A percentile compares a stretch with the other conserved stretches of the same genome.
Evolutionary conservation across 805 yeast genomes (phyloP).

Genomic region (Nakazawaea molendinolei): DNA sequence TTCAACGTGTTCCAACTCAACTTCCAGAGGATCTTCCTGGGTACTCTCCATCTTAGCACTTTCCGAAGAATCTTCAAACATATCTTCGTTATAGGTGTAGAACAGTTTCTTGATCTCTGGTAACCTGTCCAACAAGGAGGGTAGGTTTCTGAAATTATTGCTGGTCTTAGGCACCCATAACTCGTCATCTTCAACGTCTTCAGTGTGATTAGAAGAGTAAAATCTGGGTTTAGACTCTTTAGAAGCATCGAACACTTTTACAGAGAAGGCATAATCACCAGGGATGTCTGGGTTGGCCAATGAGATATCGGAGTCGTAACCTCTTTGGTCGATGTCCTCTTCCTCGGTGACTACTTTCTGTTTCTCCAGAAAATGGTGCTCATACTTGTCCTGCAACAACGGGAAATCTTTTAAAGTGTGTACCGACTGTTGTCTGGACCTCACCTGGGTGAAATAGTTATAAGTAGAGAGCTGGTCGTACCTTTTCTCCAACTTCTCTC

Average conservation of each 20-base stretch:
- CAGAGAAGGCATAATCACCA: conserved; percentile 41
- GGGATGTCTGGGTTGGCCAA: conserved; percentile 45
- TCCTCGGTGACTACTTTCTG: too few relatives aligned
- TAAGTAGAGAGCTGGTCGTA: conserved; percentile 43
- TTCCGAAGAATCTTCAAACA: conserved; percentile 1
- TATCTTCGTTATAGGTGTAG: conserved; percentile 23
- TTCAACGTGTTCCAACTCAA: too few relatives aligned
- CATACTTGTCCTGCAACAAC: conserved; percentile 14
- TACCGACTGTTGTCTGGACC: conserved; percentile 14
- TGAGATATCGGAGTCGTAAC: conserved; percentile 40
- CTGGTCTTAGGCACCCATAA: conserved; percentile 39
- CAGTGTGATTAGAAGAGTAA: conserved; percentile 13
- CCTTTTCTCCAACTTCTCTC: conserved; percentile 46
- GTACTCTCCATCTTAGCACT: conserved; percentile 1
- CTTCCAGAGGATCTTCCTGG: too few relatives aligned
- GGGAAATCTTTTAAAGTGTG: conserved; percentile 22
- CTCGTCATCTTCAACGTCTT: conserved; percentile 22
- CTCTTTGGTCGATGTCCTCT: conserved; percentile 19
- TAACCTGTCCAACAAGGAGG: conserved; percentile 27
- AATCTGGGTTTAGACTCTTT: conserved; percentile 18
- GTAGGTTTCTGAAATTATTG: conserved; percentile 34
- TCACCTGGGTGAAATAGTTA: conserved; percentile 24
- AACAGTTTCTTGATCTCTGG: conserved; percentile 21
- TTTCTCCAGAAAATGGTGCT: neutral
- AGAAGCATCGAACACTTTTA: conserved; percentile 33